Conservation (phyloP, 192 early-diverging fungal genomes). For the Radiomyces spectabilis region DNA sequence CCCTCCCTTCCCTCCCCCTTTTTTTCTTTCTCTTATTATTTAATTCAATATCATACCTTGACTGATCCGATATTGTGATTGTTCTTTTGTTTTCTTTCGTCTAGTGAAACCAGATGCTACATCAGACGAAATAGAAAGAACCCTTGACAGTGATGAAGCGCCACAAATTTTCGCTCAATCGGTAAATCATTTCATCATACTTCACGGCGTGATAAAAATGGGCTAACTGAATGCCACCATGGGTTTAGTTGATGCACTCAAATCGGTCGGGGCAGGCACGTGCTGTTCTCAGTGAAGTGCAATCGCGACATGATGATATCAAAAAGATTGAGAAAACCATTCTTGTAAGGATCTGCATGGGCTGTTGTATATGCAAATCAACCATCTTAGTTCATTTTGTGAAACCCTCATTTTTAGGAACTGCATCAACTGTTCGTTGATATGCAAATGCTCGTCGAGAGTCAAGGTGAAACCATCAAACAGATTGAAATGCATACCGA, state of each 20-base stretch:
- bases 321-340: conserved; percentile 84
- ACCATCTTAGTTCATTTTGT: too few relatives aligned
- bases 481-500: conserved; percentile 63
- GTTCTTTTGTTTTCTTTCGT: neutral
- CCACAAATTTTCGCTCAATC: conserved; percentile 79
- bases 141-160: conserved; percentile 63
- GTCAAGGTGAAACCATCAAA: conserved; percentile 66
- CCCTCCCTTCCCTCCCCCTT: neutral
- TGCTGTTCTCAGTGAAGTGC: conserved; percentile 73
- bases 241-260: conserved; percentile 61
- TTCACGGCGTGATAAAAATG: neutral
- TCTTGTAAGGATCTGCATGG: too few relatives aligned
- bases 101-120: conserved; percentile 78
- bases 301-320: conserved; percentile 79
- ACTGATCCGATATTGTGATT: too few relatives aligned
- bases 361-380: neutral
- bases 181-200: conserved; percentile 24
- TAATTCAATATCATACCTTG: neutral
- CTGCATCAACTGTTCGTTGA: conserved; percentile 84
- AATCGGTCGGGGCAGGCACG: conserved; percentile 77
- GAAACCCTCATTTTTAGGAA: conserved; percentile 44
- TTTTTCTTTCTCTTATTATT: conserved; percentile 1
- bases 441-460: conserved; percentile 75
- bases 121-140: conserved; percentile 65
- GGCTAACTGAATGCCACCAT: neutral